phyloP scores from a whole-genome alignment of 139 green algal genomes.

The Tetraselmis striata region DNA sequence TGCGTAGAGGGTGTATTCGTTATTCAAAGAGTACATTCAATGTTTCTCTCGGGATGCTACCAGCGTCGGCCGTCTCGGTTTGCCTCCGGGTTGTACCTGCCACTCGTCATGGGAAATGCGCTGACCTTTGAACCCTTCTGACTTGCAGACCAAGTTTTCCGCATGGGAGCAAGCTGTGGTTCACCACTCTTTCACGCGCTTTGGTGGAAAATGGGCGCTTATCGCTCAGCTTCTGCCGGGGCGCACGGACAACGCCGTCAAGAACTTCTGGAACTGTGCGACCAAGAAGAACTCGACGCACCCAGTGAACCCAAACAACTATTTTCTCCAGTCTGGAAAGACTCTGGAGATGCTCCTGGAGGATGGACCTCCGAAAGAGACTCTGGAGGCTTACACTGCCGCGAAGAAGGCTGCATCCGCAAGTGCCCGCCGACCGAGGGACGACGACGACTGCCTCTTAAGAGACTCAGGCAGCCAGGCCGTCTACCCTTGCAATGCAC shows the following conservation, averaged over 20 bases:
- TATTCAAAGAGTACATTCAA: too few relatives aligned
- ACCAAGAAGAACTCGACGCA: slow-evolving; percentile 4
- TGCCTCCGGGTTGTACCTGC: too few relatives aligned
- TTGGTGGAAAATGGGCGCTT: slow-evolving; percentile 17
- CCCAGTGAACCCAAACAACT: neutral
- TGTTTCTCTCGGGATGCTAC: too few relatives aligned
- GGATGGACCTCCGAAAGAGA: neutral
- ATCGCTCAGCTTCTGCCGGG: slow-evolving; percentile 48
- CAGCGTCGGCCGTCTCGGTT: too few relatives aligned
- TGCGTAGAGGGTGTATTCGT: too few relatives aligned
- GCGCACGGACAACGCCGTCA: slow-evolving; percentile 65
- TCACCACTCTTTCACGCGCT: neutral
- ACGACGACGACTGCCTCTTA: too few relatives aligned
- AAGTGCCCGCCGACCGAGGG: too few relatives aligned
- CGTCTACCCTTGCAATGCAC: too few relatives aligned
- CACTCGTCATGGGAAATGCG: too few relatives aligned
- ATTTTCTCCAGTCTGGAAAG: neutral
- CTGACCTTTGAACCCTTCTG: too few relatives aligned
- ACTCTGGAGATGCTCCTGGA: neutral
- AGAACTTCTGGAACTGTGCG: slow-evolving; percentile 64
- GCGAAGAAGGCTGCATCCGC: too few relatives aligned
- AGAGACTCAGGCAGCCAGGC: too few relatives aligned
- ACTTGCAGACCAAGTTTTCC: neutral
- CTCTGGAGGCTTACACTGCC: neutral
- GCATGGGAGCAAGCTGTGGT: neutral